Evolutionary conservation across 2,329 filamentous ascomycete genomes (phyloP).

Genomic region (Xylaria sp.): DNA sequence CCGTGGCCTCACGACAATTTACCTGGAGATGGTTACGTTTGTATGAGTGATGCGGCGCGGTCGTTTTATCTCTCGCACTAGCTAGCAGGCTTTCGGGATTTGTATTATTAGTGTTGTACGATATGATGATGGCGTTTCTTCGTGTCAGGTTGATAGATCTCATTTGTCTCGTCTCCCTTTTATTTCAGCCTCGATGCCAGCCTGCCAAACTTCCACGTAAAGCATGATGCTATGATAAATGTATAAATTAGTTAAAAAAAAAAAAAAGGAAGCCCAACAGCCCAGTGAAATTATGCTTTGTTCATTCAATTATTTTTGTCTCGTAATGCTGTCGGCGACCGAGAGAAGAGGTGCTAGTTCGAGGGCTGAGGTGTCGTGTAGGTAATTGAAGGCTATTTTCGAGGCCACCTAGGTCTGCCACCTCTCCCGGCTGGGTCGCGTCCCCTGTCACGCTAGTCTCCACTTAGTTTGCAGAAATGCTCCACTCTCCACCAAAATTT

Average conservation of each 20-base stretch:
- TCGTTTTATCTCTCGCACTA: background rate
- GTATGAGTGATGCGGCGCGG: background rate
- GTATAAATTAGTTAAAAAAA: background rate
- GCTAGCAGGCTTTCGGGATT: background rate
- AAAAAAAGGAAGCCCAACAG: background rate
- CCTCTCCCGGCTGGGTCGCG: no score
- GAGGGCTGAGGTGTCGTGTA: constrained; percentile 2
- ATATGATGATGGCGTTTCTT: constrained; percentile 2
- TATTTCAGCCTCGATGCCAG: background rate
- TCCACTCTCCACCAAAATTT: no score
- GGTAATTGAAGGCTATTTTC: no score
- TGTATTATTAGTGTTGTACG: constrained; percentile 9
- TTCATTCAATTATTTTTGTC: no score
- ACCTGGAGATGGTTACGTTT: background rate
- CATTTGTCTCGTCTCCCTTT: constrained; percentile 16
- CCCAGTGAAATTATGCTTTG: no score
- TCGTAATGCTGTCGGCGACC: no score
- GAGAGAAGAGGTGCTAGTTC: no score
- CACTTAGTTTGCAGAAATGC: no score
- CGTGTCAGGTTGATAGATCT: constrained; percentile 6
- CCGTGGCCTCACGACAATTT: no score
- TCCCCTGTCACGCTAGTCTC: no score
- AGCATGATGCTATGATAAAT: background rate
- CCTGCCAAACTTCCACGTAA: constrained; percentile 7
- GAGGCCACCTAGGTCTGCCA: no score